phyloP scores from a whole-genome alignment of 768 basidiomycete genomes.

The Mycena maculata region DNA sequence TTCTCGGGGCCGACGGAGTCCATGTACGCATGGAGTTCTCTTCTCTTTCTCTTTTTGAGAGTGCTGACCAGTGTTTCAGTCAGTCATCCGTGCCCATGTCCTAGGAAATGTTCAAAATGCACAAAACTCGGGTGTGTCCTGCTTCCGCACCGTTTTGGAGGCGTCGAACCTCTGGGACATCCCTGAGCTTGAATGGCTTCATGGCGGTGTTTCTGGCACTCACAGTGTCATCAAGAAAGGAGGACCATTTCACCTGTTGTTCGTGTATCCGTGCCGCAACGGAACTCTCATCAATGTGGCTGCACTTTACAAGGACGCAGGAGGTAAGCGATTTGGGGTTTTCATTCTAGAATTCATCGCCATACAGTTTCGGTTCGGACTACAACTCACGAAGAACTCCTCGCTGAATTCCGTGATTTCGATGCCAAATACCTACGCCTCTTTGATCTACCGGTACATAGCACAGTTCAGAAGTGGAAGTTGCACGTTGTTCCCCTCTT shows the following conservation, averaged over 20 bases:
- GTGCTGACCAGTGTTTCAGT: neutral
- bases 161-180: neutral
- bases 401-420: neutral
- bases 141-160: conserved; percentile 25
- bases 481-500: conserved; percentile 18
- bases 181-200: neutral
- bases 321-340: neutral
- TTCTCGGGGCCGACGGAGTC: conserved; percentile 53
- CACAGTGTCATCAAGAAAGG: neutral
- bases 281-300: conserved; percentile 22
- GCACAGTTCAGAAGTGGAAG: conserved; percentile 22
- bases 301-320: neutral
- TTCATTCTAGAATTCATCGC: neutral
- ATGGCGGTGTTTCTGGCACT: conserved; percentile 16
- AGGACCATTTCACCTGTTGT: conserved; percentile 11
- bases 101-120: neutral
- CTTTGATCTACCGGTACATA: conserved; percentile 12
- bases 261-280: conserved; percentile 2
- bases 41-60: neutral
- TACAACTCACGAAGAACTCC: conserved; percentile 8
- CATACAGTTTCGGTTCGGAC: neutral
- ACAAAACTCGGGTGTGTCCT: conserved; percentile 2
- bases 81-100: conserved; percentile 10
- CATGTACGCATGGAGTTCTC: conserved; percentile 19
- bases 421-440: conserved; percentile 20